Evolutionary conservation across 495 filamentous ascomycete genomes (phyloP).

Genomic region (Cercophora newfieldiana): DNA sequence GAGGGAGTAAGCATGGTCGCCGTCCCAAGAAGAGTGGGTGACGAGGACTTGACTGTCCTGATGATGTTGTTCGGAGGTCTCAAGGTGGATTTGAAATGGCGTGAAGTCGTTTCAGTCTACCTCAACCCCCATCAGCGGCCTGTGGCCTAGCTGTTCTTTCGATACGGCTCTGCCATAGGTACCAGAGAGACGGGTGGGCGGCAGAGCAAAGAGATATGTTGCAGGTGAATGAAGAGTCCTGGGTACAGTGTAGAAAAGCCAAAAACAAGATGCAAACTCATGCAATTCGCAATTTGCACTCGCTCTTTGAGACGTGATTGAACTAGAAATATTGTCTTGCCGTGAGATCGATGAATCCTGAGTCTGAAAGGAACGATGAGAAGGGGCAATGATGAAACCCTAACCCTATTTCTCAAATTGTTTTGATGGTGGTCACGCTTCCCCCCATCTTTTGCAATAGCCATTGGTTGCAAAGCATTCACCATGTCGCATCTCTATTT

Average conservation of each 20-base stretch:
- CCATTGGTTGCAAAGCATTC: too few relatives aligned
- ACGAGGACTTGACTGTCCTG: not conserved
- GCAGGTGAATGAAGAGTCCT: not conserved
- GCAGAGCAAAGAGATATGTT: not conserved
- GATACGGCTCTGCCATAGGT: not conserved
- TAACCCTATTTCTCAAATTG: too few relatives aligned
- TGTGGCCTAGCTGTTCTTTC: not conserved
- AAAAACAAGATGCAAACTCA: not conserved
- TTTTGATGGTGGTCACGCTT: too few relatives aligned
- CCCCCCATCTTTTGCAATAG: too few relatives aligned
- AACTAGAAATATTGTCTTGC: too few relatives aligned
- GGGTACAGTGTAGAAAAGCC: not conserved
- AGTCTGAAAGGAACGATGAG: too few relatives aligned
- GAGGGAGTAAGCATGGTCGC: slow-evolving; percentile 26
- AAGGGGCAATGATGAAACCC: too few relatives aligned
- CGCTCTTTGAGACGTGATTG: not conserved
- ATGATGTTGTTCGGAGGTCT: too few relatives aligned
- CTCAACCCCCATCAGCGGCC: not conserved
- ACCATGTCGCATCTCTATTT: too few relatives aligned
- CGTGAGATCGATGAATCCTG: too few relatives aligned
- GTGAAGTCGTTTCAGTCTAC: not conserved
- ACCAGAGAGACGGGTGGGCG: not conserved
- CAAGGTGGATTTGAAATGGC: too few relatives aligned
- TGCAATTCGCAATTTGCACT: not conserved
- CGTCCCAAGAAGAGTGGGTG: not conserved